A percentile compares a stretch with the other conserved stretches of the same genome.
Conservation (phyloP, 495 filamentous ascomycete species). For the Mytilinidion resinicola region DNA sequence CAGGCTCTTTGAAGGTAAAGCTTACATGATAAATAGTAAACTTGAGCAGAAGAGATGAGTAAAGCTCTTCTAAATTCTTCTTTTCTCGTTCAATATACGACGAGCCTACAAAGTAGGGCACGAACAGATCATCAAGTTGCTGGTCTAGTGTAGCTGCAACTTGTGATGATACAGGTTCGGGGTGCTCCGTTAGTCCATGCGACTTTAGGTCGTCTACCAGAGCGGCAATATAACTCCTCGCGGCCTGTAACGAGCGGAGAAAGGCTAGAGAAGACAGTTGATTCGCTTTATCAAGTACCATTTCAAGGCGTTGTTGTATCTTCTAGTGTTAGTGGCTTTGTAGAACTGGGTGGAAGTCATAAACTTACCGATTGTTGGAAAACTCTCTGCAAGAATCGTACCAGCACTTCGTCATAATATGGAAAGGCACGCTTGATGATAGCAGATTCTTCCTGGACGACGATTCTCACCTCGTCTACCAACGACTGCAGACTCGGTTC, state of each 20-base stretch:
- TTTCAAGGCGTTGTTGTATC: conserved; percentile 89
- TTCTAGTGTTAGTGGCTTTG: background rate
- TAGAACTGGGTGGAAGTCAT: background rate
- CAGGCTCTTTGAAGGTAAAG: too few species aligned
- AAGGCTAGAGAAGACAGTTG: conserved; percentile 87
- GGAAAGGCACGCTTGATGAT: conserved; percentile 95
- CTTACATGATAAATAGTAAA: conserved; percentile 79
- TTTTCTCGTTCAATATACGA: conserved; percentile 95
- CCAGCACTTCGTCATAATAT: conserved; percentile 87
- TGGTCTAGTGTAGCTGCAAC: conserved; percentile 84
- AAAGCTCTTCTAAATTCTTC: conserved; percentile 82
- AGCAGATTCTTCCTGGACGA: conserved; percentile 93
- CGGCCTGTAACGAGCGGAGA: conserved; percentile 82
- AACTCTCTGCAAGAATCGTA: conserved; percentile 85
- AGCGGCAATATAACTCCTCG: conserved; percentile 73
- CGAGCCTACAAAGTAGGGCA: conserved; percentile 88
- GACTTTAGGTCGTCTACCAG: conserved; percentile 89
- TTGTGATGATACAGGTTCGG: conserved; percentile 81
- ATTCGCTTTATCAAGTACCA: conserved; percentile 91
- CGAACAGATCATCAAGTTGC: conserved; percentile 92
- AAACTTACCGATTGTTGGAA: conserved; percentile 74
- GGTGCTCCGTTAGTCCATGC: conserved; percentile 91
- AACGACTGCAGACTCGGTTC: conserved; percentile 89
- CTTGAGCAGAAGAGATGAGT: conserved; percentile 88
- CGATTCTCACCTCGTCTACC: conserved; percentile 85